phyloP scores from a whole-genome alignment of 805 yeast species.

The Brettanomyces naardenensis region DNA sequence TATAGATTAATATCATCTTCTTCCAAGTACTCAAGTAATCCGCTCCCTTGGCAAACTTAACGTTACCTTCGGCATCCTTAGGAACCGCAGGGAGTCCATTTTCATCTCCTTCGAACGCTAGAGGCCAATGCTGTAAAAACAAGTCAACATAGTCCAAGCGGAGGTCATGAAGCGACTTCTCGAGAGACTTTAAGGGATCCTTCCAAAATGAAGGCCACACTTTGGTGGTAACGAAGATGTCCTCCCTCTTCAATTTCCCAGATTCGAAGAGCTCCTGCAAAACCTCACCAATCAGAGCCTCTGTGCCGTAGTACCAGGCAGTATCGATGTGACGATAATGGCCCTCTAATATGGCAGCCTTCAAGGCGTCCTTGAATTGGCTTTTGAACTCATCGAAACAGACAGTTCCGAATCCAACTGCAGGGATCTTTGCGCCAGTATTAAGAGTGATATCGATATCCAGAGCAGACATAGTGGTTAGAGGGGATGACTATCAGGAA shows the following conservation, averaged over 20 bases:
- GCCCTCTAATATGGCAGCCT: slow-evolving; percentile 27
- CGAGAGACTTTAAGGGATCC: slow-evolving; percentile 33
- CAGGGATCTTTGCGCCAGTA: slow-evolving; percentile 58
- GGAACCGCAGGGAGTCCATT: slow-evolving; percentile 33
- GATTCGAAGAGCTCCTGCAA: slow-evolving; percentile 39
- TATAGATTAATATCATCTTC: slow-evolving; percentile 66
- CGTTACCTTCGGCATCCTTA: slow-evolving; percentile 28
- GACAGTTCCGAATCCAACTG: slow-evolving; percentile 65
- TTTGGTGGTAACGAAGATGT: slow-evolving; percentile 66
- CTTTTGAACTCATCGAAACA: slow-evolving; percentile 8
- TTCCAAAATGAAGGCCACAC: slow-evolving; percentile 45
- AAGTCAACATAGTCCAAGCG: slow-evolving; percentile 39
- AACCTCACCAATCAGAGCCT: slow-evolving; percentile 34
- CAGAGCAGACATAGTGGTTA: slow-evolving; percentile 11
- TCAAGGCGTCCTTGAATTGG: slow-evolving; percentile 14
- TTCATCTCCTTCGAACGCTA: slow-evolving; percentile 32
- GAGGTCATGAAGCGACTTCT: slow-evolving; percentile 32
- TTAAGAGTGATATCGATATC: slow-evolving; percentile 35
- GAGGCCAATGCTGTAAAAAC: slow-evolving; percentile 43
- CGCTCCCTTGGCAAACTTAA: slow-evolving; percentile 73
- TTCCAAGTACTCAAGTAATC: slow-evolving; percentile 71
- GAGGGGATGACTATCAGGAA: too few relatives aligned
- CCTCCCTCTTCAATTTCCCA: slow-evolving; percentile 40
- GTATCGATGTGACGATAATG: slow-evolving; percentile 45
- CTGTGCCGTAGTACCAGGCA: slow-evolving; percentile 43